These are phyloP conservation scores for Aureobasidium melanogenum DNA, from an alignment of 2,329 filamentous ascomycete species.

Conservation along the genomic window DNA sequence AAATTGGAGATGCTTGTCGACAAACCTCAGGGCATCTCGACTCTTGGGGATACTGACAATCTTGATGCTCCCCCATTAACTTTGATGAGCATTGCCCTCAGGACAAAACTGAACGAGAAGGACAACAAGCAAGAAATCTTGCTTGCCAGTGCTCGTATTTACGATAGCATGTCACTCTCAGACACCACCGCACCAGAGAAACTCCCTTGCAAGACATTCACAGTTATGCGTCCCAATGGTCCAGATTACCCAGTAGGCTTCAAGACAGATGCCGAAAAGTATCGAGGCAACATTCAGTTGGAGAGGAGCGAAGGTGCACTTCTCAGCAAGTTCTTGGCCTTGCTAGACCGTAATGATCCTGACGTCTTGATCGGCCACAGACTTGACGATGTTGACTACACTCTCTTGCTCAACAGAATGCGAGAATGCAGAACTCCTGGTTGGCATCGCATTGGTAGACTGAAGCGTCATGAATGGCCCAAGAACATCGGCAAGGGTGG, in stretches of 20 bases:
- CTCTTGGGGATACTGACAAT: conserved; percentile 68
- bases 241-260: conserved; percentile 74
- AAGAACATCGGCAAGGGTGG: conserved; percentile 75
- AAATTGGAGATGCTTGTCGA: conserved; percentile 82
- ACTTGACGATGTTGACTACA: conserved; percentile 95
- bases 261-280: conserved; percentile 65
- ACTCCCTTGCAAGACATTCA: conserved; percentile 83
- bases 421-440: conserved; percentile 85
- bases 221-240: conserved; percentile 73
- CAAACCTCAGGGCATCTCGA: conserved; percentile 66
- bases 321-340: conserved; percentile 78
- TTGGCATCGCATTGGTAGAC: conserved; percentile 86
- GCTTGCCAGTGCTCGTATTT: conserved; percentile 82
- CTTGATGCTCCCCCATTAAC: conserved; percentile 80
- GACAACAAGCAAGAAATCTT: conserved; percentile 96
- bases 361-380: conserved; percentile 92
- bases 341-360: conserved; percentile 80
- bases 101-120: conserved; percentile 80
- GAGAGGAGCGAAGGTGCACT: conserved; percentile 79
- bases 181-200: conserved; percentile 86
- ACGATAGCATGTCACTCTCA: conserved; percentile 77
- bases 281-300: conserved; percentile 67
- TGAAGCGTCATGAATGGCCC: conserved; percentile 81
- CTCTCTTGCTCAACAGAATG: conserved; percentile 76
- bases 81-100: conserved; percentile 87